Conservation (phyloP, 2,329 filamentous ascomycete species). For the Akanthomyces uredinophilus region DNA sequence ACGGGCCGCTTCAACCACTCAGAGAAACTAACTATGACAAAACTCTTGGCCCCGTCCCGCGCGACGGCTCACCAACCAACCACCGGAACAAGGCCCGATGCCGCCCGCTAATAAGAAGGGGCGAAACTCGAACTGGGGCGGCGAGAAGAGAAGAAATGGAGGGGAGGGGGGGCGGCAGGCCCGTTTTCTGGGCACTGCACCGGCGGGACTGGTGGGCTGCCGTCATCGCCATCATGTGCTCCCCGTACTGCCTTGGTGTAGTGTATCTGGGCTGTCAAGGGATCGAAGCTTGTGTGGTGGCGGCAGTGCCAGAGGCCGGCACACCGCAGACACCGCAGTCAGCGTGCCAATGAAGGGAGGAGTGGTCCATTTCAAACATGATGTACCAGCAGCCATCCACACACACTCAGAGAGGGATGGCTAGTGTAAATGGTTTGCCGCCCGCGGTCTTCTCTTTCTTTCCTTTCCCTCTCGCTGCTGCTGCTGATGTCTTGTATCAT, state of each 20-base stretch:
- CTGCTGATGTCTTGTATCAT: constrained; percentile 11
- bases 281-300: background rate
- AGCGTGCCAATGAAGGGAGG: background rate
- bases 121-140: background rate
- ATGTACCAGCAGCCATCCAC: constrained; percentile 5
- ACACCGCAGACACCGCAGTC: background rate
- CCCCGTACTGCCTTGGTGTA: background rate
- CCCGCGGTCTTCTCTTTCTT: background rate
- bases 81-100: constrained; percentile 15
- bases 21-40: background rate
- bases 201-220: background rate
- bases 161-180: background rate
- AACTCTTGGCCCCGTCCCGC: background rate
- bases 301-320: background rate
- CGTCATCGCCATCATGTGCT: constrained; percentile 14
- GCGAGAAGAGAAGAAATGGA: background rate
- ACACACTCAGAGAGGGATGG: background rate
- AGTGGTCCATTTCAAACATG: background rate
- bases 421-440: constrained; percentile 10
- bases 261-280: constrained; percentile 2
- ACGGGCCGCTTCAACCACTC: background rate
- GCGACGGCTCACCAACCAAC: constrained; percentile 14
- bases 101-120: background rate
- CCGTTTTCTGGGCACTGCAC: background rate
- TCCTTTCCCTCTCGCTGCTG: constrained; percentile 5